These are phyloP conservation scores for Podila clonocystis DNA, from an alignment of 192 early-diverging fungal genomes.

Conservation along the genomic window DNA sequence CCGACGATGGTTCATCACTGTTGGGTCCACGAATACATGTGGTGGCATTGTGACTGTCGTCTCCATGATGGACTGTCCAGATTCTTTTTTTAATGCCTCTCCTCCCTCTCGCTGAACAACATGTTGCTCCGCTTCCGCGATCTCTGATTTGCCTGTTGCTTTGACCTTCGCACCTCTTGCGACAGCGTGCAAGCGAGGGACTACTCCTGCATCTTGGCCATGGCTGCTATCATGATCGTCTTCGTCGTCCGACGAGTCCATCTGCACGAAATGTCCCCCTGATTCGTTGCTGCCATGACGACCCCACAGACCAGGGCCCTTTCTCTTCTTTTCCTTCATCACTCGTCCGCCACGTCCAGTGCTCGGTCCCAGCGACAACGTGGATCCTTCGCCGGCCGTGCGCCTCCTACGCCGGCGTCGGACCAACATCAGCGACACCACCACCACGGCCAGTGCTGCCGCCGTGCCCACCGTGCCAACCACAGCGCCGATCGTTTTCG, in stretches of 20 bases:
- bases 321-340: constrained; percentile 13
- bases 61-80: neutral
- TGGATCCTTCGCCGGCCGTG: neutral
- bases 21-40: neutral
- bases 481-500: constrained; percentile 4
- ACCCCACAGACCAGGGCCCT: neutral
- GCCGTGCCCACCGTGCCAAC: constrained; percentile 6
- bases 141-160: too few relatives aligned
- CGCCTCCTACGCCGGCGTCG: constrained; percentile 12
- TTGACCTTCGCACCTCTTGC: too few relatives aligned
- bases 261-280: constrained; percentile 32
- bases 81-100: neutral
- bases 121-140: too few relatives aligned
- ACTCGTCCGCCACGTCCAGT: neutral
- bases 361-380: neutral
- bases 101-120: constrained; percentile 1
- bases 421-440: constrained; percentile 19
- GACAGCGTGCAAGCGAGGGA: too few relatives aligned
- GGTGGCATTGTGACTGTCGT: constrained; percentile 3
- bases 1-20: neutral
- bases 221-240: neutral
- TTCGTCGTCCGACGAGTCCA: constrained; percentile 13
- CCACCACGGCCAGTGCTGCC: constrained; percentile 12
- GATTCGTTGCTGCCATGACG: constrained; percentile 1
- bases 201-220: neutral